Evolutionary conservation across 768 basidiomycete species (phyloP), one percentile per base, ranked within the genome.

Genomic region (Bullera alba): DNA sequence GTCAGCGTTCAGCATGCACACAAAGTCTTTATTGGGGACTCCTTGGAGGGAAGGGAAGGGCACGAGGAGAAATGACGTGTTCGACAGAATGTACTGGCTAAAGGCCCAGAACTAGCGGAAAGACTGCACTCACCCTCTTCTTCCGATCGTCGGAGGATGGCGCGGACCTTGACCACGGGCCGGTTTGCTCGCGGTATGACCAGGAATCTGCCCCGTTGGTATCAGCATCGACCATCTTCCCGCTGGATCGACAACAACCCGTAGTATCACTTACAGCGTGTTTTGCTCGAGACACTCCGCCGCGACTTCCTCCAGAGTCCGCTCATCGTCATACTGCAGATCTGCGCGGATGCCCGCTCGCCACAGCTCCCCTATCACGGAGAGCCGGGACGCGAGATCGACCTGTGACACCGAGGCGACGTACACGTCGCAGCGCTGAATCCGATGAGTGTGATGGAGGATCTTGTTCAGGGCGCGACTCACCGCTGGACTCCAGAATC

Each of bases 271-370:
- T 58, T 23, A 71, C 68, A 68, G 42, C 5, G 63, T 65, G 48
- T 68, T 72, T 49, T 70, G 70, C 21, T 66, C 66, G 43, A 54
- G 27, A 39, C 68, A 72, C 46, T 72, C 70, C 17, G 38, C 23
- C 28, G 52, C 44, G 12, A 72, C 67, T 30, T 70, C 64, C 15
- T 70, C 66, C 32, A 68, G 27, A 21, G 42, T 50, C 35, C 70
- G 28, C 12, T 63, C 61, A 57, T 72, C 70, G 36, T 72, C 68
- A 43, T 72, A 72, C 48, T 68, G 66, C 49, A 72, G 48, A 52
- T 72, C 70, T 21, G 70, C 68, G 26, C 60, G 30, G 29, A 72
- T 63, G 2, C 70, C 70, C 0, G 64, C 61, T 41, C 66, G 41
- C 70, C 70, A 72, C 19, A 72, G 46, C 46, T 72, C 70, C 1